Evolutionary conservation across 805 yeast species (phyloP), one percentile per base, ranked within the genome.

Genomic region (Saturnispora besseyi): DNA sequence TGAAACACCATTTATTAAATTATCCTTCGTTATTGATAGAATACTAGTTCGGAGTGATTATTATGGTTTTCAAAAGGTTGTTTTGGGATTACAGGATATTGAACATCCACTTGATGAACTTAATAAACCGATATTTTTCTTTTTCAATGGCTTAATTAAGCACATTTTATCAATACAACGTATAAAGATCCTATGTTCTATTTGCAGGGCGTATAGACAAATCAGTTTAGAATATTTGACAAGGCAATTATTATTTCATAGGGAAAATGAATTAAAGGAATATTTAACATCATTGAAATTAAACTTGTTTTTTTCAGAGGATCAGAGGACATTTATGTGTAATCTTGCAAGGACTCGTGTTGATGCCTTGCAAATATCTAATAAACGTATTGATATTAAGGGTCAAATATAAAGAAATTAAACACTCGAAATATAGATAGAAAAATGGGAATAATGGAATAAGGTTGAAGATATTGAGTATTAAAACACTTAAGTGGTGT

Each of bases 301-400:
- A 28, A 59, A 55, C 0, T 53, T 60, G 30, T 72, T 59, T 53
- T 41, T 60, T 47, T 48, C 59, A 22, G 58, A 55, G 2, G 59
- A 52, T 18, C 43, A 52, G 2, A 47, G 40, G 18, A 48, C 47
- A n/a, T 56, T 66, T 32, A 66, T 65, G 24, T 62, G 68, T 28
- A 47, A 51, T 26, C 46, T 51, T 32, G 60, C 67, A 7, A 52
- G 59, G 49, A 22, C 49, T 1, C 45, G 57, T 3, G 62, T 58
- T 15, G 66, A 62, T 41, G 44, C 45, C 8, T 38, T 61, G 13
- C 60, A 49, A 30, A 51, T 63, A 53, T 68, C 66, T 32, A 73
- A 74, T 56, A 77, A 69, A 52, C 82, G 74, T 60, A 81, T 90
- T 12, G 97, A 90, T 61, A 89, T 91, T 54, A 90, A 90, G 70